A percentile compares a stretch with the other conserved stretches of the same genome.
Evolutionary conservation across 2,329 filamentous ascomycete species (phyloP).

Genomic region (Colletotrichum lentis): DNA sequence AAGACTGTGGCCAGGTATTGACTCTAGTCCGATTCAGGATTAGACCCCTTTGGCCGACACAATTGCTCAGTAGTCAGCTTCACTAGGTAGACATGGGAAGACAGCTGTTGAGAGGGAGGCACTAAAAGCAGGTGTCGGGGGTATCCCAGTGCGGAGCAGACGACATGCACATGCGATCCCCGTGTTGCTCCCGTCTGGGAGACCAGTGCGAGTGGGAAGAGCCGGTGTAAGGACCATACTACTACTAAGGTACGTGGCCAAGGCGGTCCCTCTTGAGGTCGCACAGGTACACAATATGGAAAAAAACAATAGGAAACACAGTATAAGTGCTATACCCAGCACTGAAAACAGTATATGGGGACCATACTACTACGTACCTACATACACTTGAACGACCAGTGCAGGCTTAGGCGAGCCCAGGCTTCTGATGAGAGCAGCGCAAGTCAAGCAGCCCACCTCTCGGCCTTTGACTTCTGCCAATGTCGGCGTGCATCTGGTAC

Average conservation of each 20-base stretch:
- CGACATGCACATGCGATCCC: slow-evolving; percentile 31
- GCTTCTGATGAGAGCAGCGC: slow-evolving; percentile 12
- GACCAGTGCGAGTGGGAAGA: slow-evolving; percentile 28
- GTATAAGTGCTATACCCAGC: too few relatives aligned
- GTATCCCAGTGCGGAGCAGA: slow-evolving; percentile 24
- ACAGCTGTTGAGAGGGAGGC: slow-evolving; percentile 21
- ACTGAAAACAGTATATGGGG: too few relatives aligned
- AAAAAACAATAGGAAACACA: too few relatives aligned
- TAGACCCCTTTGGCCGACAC: slow-evolving; percentile 21
- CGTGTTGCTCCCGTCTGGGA: slow-evolving; percentile 29
- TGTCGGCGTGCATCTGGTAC: neutral
- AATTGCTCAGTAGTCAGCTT: neutral
- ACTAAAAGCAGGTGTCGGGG: slow-evolving; percentile 22
- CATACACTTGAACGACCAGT: slow-evolving; percentile 27
- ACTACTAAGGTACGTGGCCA: too few relatives aligned
- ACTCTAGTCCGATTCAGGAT: slow-evolving; percentile 31
- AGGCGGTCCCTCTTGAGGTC: too few relatives aligned
- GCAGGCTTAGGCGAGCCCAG: slow-evolving; percentile 2
- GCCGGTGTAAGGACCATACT: slow-evolving; percentile 11
- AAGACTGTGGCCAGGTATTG: slow-evolving; percentile 44
- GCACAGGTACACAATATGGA: too few relatives aligned
- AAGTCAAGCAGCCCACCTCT: neutral
- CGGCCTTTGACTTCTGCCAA: slow-evolving; percentile 1
- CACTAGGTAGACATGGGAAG: slow-evolving; percentile 18
- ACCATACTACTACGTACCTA: too few relatives aligned